Evolutionary conservation across 495 filamentous ascomycete genomes (phyloP), one percentile per base, ranked within the genome.

Genomic region (Hypoxylon lienhwacheense): DNA sequence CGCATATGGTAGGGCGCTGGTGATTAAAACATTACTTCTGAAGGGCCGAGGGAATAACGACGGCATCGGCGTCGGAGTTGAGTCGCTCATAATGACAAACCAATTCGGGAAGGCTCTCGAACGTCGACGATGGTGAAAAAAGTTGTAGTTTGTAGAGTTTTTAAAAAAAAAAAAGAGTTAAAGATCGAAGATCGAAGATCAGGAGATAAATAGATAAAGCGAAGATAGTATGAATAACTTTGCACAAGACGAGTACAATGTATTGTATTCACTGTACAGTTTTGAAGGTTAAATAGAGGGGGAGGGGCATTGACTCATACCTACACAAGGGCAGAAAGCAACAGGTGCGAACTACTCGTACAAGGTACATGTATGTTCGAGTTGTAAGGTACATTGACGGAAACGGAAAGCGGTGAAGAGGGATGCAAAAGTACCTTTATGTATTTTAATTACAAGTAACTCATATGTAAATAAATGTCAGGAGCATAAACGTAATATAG

Each of bases 1-100:
- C 42, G 96, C 91, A 66, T 97, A 97, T 32, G 89, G 88, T 25
- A 90, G 64, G 32, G 87, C 85, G 47, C 81, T 85, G 7, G 79
- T 87, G 28, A 86, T 77, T 19, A 87, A 70, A 36, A 80, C 66
- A 59, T 80, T 81, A 26, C 72, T 70, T 61, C 79, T 75, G 10
- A 78, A 78, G 34, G 68, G 66, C 41, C 70, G 42, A 31, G 78
- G 78, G 43, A 79, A 69, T 32, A 52, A 24, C 5, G 52, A 37
- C 17, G 58, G 52, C 8, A 12, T 56, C 17, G 58, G 52, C 8
- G 12, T 56, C 2, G 42, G 28, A 26, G 40, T 24, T 22, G 52
- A 50, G 7, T 60, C 56, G 32, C 28, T 44, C 58, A 61, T 61
- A 15, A 36, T 61, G 17, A 22, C 21, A 36, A 47, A 40, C 17